A percentile compares a stretch with the other conserved stretches of the same genome.
Conservation (phyloP, 495 filamentous ascomycete genomes). For the Talaromyces ruber region DNA sequence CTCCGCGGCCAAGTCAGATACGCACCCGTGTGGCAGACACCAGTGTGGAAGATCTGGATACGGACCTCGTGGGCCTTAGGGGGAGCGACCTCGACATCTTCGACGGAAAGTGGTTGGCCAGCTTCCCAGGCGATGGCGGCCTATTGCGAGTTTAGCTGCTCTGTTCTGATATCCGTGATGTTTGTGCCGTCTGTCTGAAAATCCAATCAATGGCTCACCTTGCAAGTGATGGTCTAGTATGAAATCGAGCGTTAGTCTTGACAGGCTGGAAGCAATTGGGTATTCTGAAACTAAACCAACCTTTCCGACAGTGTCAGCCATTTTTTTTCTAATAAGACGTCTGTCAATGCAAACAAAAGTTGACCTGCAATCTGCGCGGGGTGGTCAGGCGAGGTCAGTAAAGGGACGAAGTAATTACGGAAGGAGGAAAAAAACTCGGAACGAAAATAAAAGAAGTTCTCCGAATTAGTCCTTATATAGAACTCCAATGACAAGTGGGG, state of each 20-base stretch:
- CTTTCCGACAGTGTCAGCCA: conserved; percentile 51
- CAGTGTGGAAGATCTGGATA: conserved; percentile 92
- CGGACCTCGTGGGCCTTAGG: conserved; percentile 94
- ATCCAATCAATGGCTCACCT: conserved; percentile 32
- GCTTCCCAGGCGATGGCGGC: conserved; percentile 96
- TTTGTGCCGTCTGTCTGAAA: background rate
- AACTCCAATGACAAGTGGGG: background rate
- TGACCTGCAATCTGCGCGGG: background rate
- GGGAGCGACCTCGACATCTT: conserved; percentile 85
- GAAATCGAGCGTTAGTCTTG: conserved; percentile 6
- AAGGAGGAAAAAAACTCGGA: background rate
- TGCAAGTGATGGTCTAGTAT: conserved; percentile 65
- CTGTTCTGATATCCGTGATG: no score
- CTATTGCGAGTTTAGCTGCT: conserved; percentile 30
- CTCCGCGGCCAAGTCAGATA: background rate
- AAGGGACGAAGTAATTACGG: background rate
- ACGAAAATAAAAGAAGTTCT: background rate
- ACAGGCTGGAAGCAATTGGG: background rate
- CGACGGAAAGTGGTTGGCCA: conserved; percentile 76
- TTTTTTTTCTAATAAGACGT: conserved; percentile 9
- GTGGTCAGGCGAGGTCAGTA: background rate
- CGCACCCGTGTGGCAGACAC: conserved; percentile 94
- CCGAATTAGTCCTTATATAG: background rate
- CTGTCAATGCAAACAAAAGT: background rate
- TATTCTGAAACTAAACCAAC: conserved; percentile 19